Conservation (phyloP, 768 basidiomycete species). For the Suillus plorans region DNA sequence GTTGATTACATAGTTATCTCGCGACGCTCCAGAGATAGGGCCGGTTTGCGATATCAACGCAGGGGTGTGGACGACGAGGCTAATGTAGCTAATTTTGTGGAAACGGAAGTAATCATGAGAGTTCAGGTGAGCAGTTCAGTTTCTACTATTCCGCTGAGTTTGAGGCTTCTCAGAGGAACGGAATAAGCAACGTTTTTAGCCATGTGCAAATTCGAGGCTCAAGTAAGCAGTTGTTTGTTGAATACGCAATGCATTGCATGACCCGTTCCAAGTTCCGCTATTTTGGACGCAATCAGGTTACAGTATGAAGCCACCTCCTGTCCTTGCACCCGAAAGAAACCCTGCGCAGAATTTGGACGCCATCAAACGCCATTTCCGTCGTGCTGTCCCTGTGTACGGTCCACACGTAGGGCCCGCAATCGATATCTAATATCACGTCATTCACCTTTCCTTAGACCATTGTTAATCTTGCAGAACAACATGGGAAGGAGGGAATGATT, state of each 20-base stretch:
- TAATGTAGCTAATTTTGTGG: constrained; percentile 93
- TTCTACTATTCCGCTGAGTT: neutral
- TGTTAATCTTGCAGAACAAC: constrained; percentile 88
- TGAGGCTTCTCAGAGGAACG: constrained; percentile 57
- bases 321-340: constrained; percentile 72
- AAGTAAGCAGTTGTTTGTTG: constrained; percentile 42
- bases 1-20: constrained; percentile 85
- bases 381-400: constrained; percentile 68
- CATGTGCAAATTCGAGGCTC: constrained; percentile 93
- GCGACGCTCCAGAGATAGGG: constrained; percentile 82
- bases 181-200: constrained; percentile 74
- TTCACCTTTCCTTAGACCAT: constrained; percentile 50
- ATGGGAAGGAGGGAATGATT: constrained; percentile 82
- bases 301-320: constrained; percentile 84
- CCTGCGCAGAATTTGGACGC: constrained; percentile 69
- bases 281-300: constrained; percentile 92
- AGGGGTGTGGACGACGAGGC: constrained; percentile 93
- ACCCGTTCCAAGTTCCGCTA: constrained; percentile 64
- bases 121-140: constrained; percentile 56
- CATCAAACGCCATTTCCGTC: constrained; percentile 71
- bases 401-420: constrained; percentile 57
- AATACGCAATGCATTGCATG: constrained; percentile 1
- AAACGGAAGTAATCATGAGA: constrained; percentile 87
- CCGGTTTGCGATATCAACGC: constrained; percentile 92
- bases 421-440: constrained; percentile 9